Percentiles rank a stretch among this genome's conserved stretches.
Conservation (phyloP, 1,139 yeast genomes). For the Yamadazyma siamensis region DNA sequence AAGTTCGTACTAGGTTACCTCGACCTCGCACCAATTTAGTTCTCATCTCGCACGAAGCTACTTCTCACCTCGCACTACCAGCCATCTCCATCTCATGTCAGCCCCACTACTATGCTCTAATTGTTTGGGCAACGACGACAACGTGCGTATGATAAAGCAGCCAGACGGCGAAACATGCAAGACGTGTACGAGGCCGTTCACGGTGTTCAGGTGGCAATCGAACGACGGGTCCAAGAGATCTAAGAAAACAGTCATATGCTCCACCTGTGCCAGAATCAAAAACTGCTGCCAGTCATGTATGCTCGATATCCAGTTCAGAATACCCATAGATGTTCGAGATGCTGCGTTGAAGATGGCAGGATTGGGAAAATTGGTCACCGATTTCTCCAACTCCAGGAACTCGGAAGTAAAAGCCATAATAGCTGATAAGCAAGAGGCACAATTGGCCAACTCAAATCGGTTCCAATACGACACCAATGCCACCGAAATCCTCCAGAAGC, state of each 20-base stretch:
- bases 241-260: conserved; percentile 61
- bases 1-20: too few relatives aligned
- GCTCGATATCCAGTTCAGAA: conserved; percentile 74
- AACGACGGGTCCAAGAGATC: conserved; percentile 34
- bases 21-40: too few relatives aligned
- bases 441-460: conserved; percentile 35
- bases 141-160: conserved; percentile 70
- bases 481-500: conserved; percentile 7
- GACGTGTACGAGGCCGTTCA: conserved; percentile 80
- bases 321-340: conserved; percentile 77
- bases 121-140: conserved; percentile 67
- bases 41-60: too few relatives aligned
- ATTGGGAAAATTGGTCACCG: conserved; percentile 25
- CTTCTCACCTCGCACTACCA: too few relatives aligned
- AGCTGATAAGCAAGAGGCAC: conserved; percentile 36
- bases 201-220: conserved; percentile 69
- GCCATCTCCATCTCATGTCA: conserved; percentile 3
- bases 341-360: conserved; percentile 78
- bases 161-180: conserved; percentile 73
- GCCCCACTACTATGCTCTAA: conserved; percentile 63
- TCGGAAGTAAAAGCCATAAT: conserved; percentile 43
- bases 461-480: conserved; percentile 11
- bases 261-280: conserved; percentile 71
- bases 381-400: conserved; percentile 11
- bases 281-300: conserved; percentile 89